These are phyloP conservation scores for Colletotrichum somersetense DNA, from an alignment of 2,329 filamentous ascomycete species.

Conservation along the genomic window DNA sequence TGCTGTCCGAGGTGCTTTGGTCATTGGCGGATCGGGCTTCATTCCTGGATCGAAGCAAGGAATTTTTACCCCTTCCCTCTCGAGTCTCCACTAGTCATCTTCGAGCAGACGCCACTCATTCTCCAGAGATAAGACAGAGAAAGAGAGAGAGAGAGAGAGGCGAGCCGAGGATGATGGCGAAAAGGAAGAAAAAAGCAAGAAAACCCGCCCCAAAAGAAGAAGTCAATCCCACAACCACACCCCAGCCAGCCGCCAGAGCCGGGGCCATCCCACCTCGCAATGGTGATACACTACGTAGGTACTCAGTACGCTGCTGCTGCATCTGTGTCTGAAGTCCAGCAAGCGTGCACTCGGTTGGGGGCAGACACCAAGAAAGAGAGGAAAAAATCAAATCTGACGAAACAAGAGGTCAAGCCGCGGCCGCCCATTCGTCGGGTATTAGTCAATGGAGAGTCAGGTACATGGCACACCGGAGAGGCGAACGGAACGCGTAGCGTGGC, in stretches of 20 bases:
- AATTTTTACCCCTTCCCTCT: background rate
- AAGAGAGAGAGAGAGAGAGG: background rate
- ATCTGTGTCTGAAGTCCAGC: conserved; percentile 20
- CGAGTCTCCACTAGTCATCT: background rate
- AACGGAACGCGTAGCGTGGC: background rate
- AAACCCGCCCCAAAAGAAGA: background rate
- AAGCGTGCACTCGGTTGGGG: background rate
- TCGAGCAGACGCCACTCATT: background rate
- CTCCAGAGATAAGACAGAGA: conserved; percentile 18
- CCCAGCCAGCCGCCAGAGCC: background rate
- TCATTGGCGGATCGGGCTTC: conserved; percentile 7
- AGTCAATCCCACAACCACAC: conserved; percentile 4
- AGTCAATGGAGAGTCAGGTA: conserved; percentile 19
- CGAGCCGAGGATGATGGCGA: conserved; percentile 5
- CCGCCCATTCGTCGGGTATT: conserved; percentile 34
- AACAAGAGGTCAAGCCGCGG: conserved; percentile 40
- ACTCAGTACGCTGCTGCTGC: background rate
- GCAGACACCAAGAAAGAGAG: background rate
- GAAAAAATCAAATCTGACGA: conserved; percentile 33
- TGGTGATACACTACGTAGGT: background rate
- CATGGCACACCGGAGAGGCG: conserved; percentile 7
- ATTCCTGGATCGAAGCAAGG: conserved; percentile 19
- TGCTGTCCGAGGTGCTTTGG: conserved; percentile 2
- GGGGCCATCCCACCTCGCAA: conserved; percentile 23
- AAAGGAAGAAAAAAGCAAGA: conserved; percentile 1